Evolutionary conservation across 352 stramenopile genomes (phyloP), one percentile per base, ranked within the genome.

Genomic region (Blastocystis sp.): DNA sequence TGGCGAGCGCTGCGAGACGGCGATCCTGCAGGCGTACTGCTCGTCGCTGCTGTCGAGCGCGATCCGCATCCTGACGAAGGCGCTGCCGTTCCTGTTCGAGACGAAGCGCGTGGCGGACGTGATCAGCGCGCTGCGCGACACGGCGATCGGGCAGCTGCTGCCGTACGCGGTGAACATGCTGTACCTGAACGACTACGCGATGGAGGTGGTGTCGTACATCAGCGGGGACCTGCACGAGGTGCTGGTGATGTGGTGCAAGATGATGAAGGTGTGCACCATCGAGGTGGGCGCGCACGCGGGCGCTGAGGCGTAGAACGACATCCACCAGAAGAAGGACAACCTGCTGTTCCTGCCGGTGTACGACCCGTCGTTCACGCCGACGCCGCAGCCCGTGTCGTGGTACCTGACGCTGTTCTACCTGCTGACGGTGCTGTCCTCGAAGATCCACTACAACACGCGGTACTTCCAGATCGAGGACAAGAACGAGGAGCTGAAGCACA

Each of bases 51-150:
- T 69, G 1, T 66, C 41, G 1, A 48, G 45, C 41, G 62, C 28
- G 21, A 28, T 88, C 17, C 74, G 74, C 9, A 62, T 84, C 23
- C 74, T 84, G 14, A 84, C 74, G 1, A 61, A 67, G 38, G 61
- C 74, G 41, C 38, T 56, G 17, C 52, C 19, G 3, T 62, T 84
- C n/a, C 34, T 84, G 1, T 41, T 60, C 17, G 21, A 84, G 14
- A 66, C 56, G 17, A n/a, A 17, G 2, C n/a, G 74, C 34, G 74
- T 84, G 21, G 60, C 48, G 45, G 74, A 84, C 45, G 48, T 78
- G 38, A 48, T 88, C n/a, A 61, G 64, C 40, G 78, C 78, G 56
- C 52, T 88, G 45, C 62, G 78, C 19, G 78, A 88, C 61, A 88
- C 40, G 14, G 28, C 48, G 2, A 28, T 78, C 34, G 78, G 78